Percentiles rank a stretch among this genome's conserved stretches.
phyloP scores from a whole-genome alignment of 2,329 filamentous ascomycete genomes.

The Pseudocercospora macadamiae region DNA sequence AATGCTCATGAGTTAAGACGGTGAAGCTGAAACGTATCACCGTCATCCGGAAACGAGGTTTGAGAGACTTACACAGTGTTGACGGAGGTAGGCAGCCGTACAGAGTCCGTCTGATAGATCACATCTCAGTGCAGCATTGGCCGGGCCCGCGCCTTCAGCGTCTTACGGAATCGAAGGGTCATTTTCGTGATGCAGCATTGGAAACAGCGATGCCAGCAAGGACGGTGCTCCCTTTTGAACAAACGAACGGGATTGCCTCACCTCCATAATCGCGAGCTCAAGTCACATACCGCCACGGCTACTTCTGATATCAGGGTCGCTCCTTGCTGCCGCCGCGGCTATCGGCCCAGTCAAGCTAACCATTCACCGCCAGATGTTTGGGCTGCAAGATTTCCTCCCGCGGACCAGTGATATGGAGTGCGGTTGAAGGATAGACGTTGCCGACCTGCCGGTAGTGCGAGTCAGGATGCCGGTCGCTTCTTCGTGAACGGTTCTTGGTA shows the following conservation, averaged over 20 bases:
- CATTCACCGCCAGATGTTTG: slow-evolving; percentile 11
- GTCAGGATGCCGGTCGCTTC: slow-evolving; percentile 19
- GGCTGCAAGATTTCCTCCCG: slow-evolving; percentile 10
- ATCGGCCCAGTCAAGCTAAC: slow-evolving; percentile 15
- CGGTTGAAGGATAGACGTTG: slow-evolving; percentile 18
- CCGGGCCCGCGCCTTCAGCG: slow-evolving; percentile 11
- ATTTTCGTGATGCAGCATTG: slow-evolving; percentile 14
- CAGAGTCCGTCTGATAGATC: slow-evolving; percentile 23
- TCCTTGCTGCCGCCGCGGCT: slow-evolving; percentile 19
- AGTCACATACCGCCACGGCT: slow-evolving; percentile 21
- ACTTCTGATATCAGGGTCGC: slow-evolving; percentile 10
- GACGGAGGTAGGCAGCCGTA: slow-evolving; percentile 27
- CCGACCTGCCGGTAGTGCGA: slow-evolving; percentile 23
- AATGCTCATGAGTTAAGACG: slow-evolving; percentile 12
- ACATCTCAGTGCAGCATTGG: slow-evolving; percentile 19
- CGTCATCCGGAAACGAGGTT: slow-evolving; percentile 10
- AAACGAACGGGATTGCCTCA: slow-evolving; percentile 18
- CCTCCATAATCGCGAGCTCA: slow-evolving; percentile 22
- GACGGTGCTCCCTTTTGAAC: slow-evolving; percentile 6
- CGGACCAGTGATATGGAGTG: slow-evolving; percentile 19
- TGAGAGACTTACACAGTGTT: slow-evolving; percentile 28
- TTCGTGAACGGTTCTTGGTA: slow-evolving; percentile 3
- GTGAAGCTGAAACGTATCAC: slow-evolving; percentile 12
- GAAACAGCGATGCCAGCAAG: slow-evolving; percentile 10
- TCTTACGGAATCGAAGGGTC: slow-evolving; percentile 3